Base-by-base conservation (phyloP, 2,329 filamentous ascomycete genomes). In the Neurospora sp. region DNA sequence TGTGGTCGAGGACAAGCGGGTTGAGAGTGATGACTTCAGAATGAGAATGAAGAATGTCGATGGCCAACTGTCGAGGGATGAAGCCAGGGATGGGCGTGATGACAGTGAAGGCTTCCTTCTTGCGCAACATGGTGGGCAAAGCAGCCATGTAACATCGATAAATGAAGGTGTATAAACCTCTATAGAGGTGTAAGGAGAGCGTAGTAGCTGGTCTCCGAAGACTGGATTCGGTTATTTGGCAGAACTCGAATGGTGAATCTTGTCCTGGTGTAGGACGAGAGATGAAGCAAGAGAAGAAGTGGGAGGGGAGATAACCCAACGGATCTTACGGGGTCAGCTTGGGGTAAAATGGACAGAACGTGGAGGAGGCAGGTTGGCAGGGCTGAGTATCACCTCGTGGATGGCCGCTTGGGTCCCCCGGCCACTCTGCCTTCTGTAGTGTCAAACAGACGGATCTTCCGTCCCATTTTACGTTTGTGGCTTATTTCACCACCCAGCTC, bases 41-140 rank as follows among this genome's bases (percentile, higher is more conserved):
- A 78, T 91, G 89, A 73, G 86, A 87, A 78, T 91, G 89, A 70
- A 92, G 86, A 77, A 92, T 90, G 77, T 91, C 89, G 80, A 92
- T 85, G 74, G 89, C 89, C 69, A 92, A 84, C 78, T 91, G 88
- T 72, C 89, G 88, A 19, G 89, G 89, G 73, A 92, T 90, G 79
- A 88, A 89, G 76, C 84, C 83, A 39, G 89, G 89, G 67, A 92
- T 90, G 66, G 89, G 88, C 70, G 89, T 92, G 77, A 91, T 86
- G 73, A 90, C 86, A 36, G 88, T 91, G 78, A 90, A 89, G 36
- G 84, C 83, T 72, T 88, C 86, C 77, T 89, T 91, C 78, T 88
- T 91, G 74, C 85, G 83, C 72, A 88, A 79, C 82, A 88, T 86
- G 70, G 71, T 69, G 71, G 69, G 41, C 39, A 66, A 17, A 36